A percentile compares a stretch with the other conserved stretches of the same genome.
Conservation (phyloP, 2,329 filamentous ascomycete species). For the Fusarium ambrosium region DNA sequence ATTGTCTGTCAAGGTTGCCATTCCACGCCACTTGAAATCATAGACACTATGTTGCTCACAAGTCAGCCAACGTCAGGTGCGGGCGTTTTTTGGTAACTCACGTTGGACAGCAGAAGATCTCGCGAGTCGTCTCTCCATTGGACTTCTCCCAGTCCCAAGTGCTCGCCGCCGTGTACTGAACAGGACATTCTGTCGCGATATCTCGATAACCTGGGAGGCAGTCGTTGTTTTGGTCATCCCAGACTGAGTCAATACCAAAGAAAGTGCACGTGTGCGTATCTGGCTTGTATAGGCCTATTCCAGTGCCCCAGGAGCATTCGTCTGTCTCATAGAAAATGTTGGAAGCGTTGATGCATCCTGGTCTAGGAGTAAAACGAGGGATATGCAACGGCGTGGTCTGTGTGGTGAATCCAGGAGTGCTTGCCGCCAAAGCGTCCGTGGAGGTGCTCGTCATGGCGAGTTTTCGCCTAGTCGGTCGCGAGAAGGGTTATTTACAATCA, state of each 20-base stretch:
- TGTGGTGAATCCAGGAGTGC: not conserved
- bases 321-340: not conserved
- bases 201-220: not conserved
- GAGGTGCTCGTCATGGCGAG: not conserved
- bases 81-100: not conserved
- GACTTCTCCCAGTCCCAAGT: not conserved
- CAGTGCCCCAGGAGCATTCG: not conserved
- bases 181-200: not conserved
- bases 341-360: not conserved
- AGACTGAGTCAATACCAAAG: not conserved
- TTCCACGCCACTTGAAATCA: not conserved
- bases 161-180: not conserved
- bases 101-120: not conserved
- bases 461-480: not conserved
- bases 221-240: not conserved
- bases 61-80: not conserved
- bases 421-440: not conserved
- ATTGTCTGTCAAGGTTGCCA: not conserved
- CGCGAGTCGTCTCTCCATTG: not conserved
- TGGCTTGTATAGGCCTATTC: not conserved
- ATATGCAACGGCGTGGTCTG: not conserved
- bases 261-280: not conserved
- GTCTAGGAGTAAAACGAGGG: not conserved
- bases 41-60: not conserved
- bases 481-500: not conserved